phyloP scores from a whole-genome alignment of 768 basidiomycete species.

The Lentinula detonsa region DNA sequence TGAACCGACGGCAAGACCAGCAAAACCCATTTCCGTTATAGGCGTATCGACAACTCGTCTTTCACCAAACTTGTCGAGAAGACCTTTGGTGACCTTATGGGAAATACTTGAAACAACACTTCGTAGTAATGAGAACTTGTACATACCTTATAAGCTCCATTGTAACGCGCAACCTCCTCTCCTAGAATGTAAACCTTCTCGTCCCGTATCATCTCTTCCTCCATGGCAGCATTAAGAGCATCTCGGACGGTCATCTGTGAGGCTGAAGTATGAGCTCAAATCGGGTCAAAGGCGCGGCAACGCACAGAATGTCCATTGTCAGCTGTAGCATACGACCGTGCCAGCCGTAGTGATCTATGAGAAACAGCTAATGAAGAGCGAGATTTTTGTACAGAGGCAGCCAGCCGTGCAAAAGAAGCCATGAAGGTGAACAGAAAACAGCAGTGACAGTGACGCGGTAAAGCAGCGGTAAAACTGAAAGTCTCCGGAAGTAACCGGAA shows the following conservation, averaged over 20 bases:
- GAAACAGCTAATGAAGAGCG: constrained; percentile 36
- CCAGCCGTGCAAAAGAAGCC: constrained; percentile 46
- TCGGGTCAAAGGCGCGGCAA: constrained; percentile 18
- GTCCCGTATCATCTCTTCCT: constrained; percentile 98
- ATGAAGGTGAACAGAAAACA: constrained; percentile 12
- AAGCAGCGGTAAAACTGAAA: background rate
- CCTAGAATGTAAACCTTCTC: constrained; percentile 93
- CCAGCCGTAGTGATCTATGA: constrained; percentile 31
- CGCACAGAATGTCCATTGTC: constrained; percentile 39
- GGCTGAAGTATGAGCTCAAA: constrained; percentile 8
- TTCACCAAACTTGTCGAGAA: constrained; percentile 98
- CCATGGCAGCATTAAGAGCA: constrained; percentile 96
- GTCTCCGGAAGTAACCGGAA: background rate
- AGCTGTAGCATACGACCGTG: constrained; percentile 63
- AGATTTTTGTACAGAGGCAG: constrained; percentile 37
- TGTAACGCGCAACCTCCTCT: constrained; percentile 98
- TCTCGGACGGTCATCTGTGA: constrained; percentile 95
- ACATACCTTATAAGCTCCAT: constrained; percentile 90
- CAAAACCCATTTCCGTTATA: constrained; percentile 98
- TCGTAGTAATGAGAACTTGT: background rate
- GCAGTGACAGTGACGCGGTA: background rate
- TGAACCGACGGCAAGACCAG: constrained; percentile 92
- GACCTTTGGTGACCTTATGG: constrained; percentile 89
- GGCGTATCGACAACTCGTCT: constrained; percentile 97
- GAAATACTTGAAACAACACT: constrained; percentile 1